phyloP scores from a whole-genome alignment of 768 basidiomycete genomes.

The Cubamyces sp. region DNA sequence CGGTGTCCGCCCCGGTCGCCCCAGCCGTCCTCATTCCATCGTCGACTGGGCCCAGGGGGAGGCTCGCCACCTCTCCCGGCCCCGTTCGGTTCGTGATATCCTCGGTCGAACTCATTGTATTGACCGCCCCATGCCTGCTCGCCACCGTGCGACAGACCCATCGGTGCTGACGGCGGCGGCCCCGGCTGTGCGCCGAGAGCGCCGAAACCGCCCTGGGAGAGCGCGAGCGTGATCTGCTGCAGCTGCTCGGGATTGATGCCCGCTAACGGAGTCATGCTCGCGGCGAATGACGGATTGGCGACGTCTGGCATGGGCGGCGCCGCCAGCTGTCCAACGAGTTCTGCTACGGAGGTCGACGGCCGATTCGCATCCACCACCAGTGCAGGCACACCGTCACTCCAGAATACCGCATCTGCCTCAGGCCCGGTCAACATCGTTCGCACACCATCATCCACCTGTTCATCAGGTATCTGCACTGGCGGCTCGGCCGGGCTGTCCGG shows the following conservation, averaged over 20 bases:
- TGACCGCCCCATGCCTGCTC: conserved; percentile 15
- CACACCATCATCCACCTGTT: conserved; percentile 67
- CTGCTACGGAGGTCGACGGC: conserved; percentile 59
- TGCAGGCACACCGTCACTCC: conserved; percentile 47
- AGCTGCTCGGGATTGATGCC: conserved; percentile 62
- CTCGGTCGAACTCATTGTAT: conserved; percentile 31
- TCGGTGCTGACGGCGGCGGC: conserved; percentile 21
- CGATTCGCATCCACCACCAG: conserved; percentile 29
- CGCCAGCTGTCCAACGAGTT: conserved; percentile 68
- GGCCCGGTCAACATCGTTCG: conserved; percentile 70
- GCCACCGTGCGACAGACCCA: conserved; percentile 27
- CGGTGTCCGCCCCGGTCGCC: conserved; percentile 46
- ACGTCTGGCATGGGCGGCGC: conserved; percentile 46
- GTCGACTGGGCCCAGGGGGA: conserved; percentile 25
- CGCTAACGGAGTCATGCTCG: conserved; percentile 40
- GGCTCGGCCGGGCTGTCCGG: conserved; percentile 82
- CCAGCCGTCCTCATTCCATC: conserved; percentile 54
- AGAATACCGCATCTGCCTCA: conserved; percentile 69
- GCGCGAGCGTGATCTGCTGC: conserved; percentile 53
- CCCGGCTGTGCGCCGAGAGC: conserved; percentile 12
- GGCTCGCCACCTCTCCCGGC: conserved; percentile 19
- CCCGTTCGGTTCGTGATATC: conserved; percentile 27
- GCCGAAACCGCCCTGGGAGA: conserved; percentile 27
- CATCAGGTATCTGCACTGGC: conserved; percentile 59
- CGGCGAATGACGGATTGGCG: conserved; percentile 38